Evolutionary conservation across 2,329 filamentous ascomycete genomes (phyloP).

Genomic region (Aspergillus texensis): DNA sequence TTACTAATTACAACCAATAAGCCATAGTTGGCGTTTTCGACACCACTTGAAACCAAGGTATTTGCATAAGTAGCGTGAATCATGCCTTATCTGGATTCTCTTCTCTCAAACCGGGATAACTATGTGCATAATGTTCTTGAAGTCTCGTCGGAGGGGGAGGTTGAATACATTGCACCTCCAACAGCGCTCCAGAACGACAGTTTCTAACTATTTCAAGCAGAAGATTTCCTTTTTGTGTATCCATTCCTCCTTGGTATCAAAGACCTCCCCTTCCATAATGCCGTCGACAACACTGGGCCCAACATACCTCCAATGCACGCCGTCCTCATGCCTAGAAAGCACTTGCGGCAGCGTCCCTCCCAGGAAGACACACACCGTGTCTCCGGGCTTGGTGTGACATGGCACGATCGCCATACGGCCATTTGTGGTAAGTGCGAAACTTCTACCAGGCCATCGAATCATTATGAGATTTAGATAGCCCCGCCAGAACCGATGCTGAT

Average conservation of each 20-base stretch:
- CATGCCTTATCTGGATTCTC: background rate
- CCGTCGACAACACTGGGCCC: background rate
- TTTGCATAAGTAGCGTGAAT: background rate
- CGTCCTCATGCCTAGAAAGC: background rate
- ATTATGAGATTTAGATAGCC: background rate
- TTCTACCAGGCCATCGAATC: background rate
- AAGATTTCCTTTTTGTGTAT: background rate
- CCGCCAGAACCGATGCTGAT: background rate
- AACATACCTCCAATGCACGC: background rate
- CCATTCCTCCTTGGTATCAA: background rate
- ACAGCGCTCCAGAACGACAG: background rate
- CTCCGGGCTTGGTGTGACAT: background rate
- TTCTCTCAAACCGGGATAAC: too few relatives aligned
- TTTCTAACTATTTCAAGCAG: background rate
- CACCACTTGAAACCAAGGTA: background rate
- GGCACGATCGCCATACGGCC: background rate
- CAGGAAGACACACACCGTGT: background rate
- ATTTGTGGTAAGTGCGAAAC: background rate
- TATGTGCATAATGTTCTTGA: background rate
- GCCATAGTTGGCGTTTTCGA: too few relatives aligned
- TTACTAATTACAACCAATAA: too few relatives aligned
- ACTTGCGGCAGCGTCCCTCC: background rate
- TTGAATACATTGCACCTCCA: background rate
- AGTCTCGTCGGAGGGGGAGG: accelerated
- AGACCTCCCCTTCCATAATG: background rate